Base-by-base conservation (phyloP, 805 yeast genomes). In the Kurtzmaniella fragi region DNA sequence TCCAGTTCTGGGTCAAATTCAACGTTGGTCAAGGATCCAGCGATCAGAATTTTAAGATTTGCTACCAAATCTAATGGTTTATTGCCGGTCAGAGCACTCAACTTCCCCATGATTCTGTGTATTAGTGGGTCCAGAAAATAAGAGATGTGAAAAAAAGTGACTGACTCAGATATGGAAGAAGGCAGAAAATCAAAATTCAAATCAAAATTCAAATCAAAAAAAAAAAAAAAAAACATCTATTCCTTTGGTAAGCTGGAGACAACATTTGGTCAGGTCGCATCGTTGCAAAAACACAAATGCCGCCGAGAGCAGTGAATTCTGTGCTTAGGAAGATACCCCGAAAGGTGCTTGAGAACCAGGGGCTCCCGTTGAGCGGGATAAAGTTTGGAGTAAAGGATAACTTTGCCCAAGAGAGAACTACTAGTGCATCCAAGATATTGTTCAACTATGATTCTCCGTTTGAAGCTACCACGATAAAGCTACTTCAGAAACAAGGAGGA, bases 381-480 rank as follows among this genome's bases (percentile, higher is more conserved):
- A 47, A 45, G 2, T 53, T 40, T 31, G 39, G 52, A 2, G 55
- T 46, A 7, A 95, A 93, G 52, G 98, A 91, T 61, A 89, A 88
- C 55, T 81, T 90, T 36, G 77, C 78, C 31, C 72, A 71, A 10
- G 71, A 73, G 31, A 77, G 84, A 1, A 86, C 97, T 0, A 84
- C 96, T 0, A 85, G 96, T 50, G 83, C 83, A 0, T 90, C 98
- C 0, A 56, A 62, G 30, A 76, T 84, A 28, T 69, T 93, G 7
- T 42, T 54, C 3, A 60, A 63, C 30, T 93, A 84, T 55, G 52
- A 48, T 2, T 79, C 95, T 16, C 98, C 98, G 1, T 90, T 74
- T 54, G 79, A 84, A 44, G 84, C 97, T 10, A 86, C 96, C 0
- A 84, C 82, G 2, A 78, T 78, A 0, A 47, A 58, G 2, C 62